Conservation (phyloP, 106 monocot genomes). For the Allium cepa region DNA sequence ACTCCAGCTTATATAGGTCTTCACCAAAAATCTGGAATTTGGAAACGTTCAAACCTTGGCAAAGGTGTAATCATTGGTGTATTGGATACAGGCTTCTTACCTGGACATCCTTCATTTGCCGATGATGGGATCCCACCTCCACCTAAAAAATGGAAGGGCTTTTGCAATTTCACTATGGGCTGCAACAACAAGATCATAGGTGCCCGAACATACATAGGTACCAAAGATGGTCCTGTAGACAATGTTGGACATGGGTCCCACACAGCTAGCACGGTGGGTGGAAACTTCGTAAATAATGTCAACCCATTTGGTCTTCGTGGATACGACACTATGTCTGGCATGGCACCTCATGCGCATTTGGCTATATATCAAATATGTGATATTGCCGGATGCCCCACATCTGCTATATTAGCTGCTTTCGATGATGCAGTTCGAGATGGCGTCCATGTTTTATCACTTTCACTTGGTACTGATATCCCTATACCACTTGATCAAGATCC, state of each 20-base stretch:
- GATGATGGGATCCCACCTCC: slow-evolving; percentile 53
- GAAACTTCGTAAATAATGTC: slow-evolving; percentile 27
- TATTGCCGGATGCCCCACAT: no score
- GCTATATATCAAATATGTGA: no score
- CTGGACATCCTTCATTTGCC: slow-evolving; percentile 72
- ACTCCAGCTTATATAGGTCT: slow-evolving; percentile 72
- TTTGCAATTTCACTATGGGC: slow-evolving; percentile 51
- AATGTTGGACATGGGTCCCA: slow-evolving; percentile 78
- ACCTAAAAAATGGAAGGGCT: slow-evolving; percentile 53
- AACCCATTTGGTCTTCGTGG: slow-evolving; percentile 39
- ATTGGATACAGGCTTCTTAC: slow-evolving; percentile 94
- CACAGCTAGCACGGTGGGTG: slow-evolving; percentile 67
- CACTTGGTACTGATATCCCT: background rate
- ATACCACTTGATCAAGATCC: background rate
- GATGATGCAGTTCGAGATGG: no score
- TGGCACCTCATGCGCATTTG: no score
- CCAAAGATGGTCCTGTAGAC: slow-evolving; percentile 55
- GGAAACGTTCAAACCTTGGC: slow-evolving; percentile 36
- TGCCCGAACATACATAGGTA: slow-evolving; percentile 69
- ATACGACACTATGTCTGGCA: slow-evolving; percentile 42
- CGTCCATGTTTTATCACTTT: slow-evolving; percentile 19
- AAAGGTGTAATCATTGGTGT: slow-evolving; percentile 54
- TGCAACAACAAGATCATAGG: slow-evolving; percentile 94
- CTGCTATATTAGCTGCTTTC: no score
- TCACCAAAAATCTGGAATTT: slow-evolving; percentile 17